A percentile compares a stretch with the other conserved stretches of the same genome.
phyloP scores from a whole-genome alignment of 2,329 filamentous ascomycete species.

The Xylariomycetidae sp. region DNA sequence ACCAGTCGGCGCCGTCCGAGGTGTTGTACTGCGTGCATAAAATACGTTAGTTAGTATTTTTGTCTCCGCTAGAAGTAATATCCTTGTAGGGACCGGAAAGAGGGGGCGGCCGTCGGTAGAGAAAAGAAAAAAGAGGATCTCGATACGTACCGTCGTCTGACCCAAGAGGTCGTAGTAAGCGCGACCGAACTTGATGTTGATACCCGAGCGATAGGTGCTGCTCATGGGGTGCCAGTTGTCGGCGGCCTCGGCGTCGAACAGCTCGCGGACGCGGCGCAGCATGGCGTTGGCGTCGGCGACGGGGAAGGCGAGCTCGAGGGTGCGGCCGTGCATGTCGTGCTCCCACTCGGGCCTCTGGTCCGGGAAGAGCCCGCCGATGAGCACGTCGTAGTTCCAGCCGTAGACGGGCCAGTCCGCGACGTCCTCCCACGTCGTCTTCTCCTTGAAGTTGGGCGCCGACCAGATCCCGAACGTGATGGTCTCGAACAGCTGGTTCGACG shows the following conservation, averaged over 20 bases:
- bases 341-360: constrained; percentile 46
- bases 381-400: constrained; percentile 49
- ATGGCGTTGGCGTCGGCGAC: constrained; percentile 45
- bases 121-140: too few relatives aligned
- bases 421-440: constrained; percentile 41
- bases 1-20: constrained; percentile 43
- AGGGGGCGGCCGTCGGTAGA: too few relatives aligned
- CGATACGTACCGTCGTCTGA: too few relatives aligned
- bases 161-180: constrained; percentile 44
- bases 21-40: too few relatives aligned
- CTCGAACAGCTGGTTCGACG: constrained; percentile 45
- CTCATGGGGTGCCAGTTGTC: constrained; percentile 42
- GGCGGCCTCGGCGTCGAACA: constrained; percentile 41
- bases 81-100: too few relatives aligned
- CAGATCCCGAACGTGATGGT: constrained; percentile 45
- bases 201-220: constrained; percentile 45
- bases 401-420: constrained; percentile 45
- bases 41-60: too few relatives aligned
- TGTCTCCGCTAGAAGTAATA: too few relatives aligned
- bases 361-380: constrained; percentile 47
- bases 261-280: constrained; percentile 41
- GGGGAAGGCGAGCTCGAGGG: constrained; percentile 48
- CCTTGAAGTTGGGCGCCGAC: constrained; percentile 48
- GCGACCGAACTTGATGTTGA: constrained; percentile 49
- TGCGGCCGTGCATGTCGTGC: constrained; percentile 41